A percentile compares a stretch with the other conserved stretches of the same genome.
Evolutionary conservation across 2,329 filamentous ascomycete species (phyloP).

Genomic region (Sporothrix sp.): DNA sequence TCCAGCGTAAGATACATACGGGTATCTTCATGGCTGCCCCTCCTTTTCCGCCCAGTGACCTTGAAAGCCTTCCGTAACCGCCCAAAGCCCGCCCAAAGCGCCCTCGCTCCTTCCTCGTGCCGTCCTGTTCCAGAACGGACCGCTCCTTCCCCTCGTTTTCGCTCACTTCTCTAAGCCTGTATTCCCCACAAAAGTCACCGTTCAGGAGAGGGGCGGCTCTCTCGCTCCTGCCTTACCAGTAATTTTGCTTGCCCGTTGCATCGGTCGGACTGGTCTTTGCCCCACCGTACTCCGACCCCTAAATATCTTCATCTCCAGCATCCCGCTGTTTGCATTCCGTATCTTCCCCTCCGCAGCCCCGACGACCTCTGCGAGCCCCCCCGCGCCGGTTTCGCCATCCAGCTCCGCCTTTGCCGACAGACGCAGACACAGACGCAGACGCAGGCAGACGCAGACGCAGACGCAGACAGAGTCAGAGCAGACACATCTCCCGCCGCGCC

Average conservation of each 20-base stretch:
- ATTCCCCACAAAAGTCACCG: neutral
- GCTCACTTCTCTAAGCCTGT: neutral
- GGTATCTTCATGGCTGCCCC: no score
- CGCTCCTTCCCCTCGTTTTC: neutral
- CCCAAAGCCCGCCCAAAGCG: neutral
- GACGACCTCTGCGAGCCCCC: neutral
- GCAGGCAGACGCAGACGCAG: neutral
- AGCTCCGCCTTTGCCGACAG: slow-evolving; percentile 2
- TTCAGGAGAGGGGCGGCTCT: neutral
- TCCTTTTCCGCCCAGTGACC: slow-evolving; percentile 10
- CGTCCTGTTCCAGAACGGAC: neutral
- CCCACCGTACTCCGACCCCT: neutral
- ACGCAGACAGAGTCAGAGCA: no score
- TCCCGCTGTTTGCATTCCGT: neutral
- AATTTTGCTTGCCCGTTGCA: neutral
- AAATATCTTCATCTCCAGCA: neutral
- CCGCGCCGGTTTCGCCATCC: neutral
- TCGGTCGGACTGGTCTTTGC: neutral
- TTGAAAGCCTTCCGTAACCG: neutral
- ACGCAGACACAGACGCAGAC: neutral
- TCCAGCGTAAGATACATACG: no score
- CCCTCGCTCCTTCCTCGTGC: slow-evolving; percentile 7
- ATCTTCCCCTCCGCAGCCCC: neutral
- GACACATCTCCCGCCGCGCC: neutral
- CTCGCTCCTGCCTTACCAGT: neutral